Base-by-base conservation (phyloP, 139 green algal genomes). In the Haematococcus lacustris region DNA sequence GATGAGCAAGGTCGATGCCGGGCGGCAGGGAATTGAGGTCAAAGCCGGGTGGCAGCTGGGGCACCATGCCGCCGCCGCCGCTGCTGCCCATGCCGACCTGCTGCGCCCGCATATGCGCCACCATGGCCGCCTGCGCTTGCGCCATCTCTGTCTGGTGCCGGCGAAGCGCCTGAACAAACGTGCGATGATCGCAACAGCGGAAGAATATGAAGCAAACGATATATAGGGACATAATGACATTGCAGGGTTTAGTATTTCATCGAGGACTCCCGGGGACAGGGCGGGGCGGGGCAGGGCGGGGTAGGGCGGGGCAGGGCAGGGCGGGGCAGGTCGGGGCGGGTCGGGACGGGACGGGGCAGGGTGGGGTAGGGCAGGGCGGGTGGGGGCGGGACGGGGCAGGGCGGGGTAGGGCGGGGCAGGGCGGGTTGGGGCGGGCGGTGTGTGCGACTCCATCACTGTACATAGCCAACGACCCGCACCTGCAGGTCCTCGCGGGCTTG, bases 401-500 rank as follows among this genome's bases (percentile, higher is more conserved):
- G 57, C 32, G 57, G 23, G 57, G n/a, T 13, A 35, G 57, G 23
- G 57, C 32, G 57, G n/a, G 57, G 23, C 17, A 35, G 57, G n/a
- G 57, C 4, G 57, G n/a, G 57, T 64, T 13, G 30, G 60, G 5
- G 30, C 4, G 60, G 30, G 30, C 40, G 60, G 17, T 4, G 28
- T 39, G 53, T 9, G 9, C n/a, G 60, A 30, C 21, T 23, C 13
- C 4, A 64, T 64, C 25, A 64, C n/a, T 30, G 53, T 7, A 40
- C 60, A 67, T 2, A 38, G 30, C 5, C 60, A 67, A 30, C 3
- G 30, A 38, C 60, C 28, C 32, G 5, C 66, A 82, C 76, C 76
- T 72, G 68, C 39, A 89, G 69, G 73, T 89, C 84, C 70, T 89
- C 80, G 1, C 75, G 71, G 25, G 84, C 84, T 41, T 89, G 80